A percentile compares a stretch with the other conserved stretches of the same genome.
These are phyloP conservation scores for Pochonia chlamydosporia DNA, from an alignment of 2,329 filamentous ascomycete species.

Conservation along the genomic window DNA sequence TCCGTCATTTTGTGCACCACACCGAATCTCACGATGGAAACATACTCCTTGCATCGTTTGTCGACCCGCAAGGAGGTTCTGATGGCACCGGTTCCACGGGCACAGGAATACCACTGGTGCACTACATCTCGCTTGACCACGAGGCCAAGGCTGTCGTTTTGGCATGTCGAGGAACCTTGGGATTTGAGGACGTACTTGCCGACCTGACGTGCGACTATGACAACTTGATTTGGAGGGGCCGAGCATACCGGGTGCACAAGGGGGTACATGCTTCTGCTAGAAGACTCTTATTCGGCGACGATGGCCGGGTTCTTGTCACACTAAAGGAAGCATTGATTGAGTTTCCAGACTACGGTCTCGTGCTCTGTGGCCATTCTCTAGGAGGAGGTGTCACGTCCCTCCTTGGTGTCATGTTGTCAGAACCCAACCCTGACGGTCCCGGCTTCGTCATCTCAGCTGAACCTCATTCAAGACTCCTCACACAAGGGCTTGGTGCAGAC, in stretches of 20 bases:
- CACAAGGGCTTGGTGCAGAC: conserved; percentile 22
- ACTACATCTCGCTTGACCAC: conserved; percentile 68
- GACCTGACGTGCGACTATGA: conserved; percentile 73
- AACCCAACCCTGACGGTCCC: conserved; percentile 48
- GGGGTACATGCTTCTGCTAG: conserved; percentile 67
- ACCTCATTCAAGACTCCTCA: conserved; percentile 36
- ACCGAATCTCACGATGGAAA: conserved; percentile 52
- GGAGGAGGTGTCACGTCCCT: conserved; percentile 66
- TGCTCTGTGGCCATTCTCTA: conserved; percentile 64
- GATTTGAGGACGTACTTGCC: conserved; percentile 67
- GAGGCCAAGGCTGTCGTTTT: conserved; percentile 66
- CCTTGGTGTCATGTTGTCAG: conserved; percentile 64
- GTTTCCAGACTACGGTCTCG: conserved; percentile 63
- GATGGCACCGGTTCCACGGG: conserved; percentile 59
- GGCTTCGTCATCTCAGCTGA: conserved; percentile 57
- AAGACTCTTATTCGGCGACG: conserved; percentile 60
- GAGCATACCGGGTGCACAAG: conserved; percentile 65
- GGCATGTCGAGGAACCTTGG: conserved; percentile 66
- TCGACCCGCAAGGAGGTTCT: conserved; percentile 62
- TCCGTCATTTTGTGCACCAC: conserved; percentile 59
- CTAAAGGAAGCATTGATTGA: conserved; percentile 60
- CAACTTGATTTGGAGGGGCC: conserved; percentile 56
- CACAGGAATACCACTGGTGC: conserved; percentile 63
- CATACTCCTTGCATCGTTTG: conserved; percentile 63
- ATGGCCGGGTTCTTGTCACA: conserved; percentile 60